Percentiles rank a stretch among this genome's conserved stretches.
phyloP scores from a whole-genome alignment of 1,284 basidiomycete species.

The Melanopsichium pennsylvanicum region DNA sequence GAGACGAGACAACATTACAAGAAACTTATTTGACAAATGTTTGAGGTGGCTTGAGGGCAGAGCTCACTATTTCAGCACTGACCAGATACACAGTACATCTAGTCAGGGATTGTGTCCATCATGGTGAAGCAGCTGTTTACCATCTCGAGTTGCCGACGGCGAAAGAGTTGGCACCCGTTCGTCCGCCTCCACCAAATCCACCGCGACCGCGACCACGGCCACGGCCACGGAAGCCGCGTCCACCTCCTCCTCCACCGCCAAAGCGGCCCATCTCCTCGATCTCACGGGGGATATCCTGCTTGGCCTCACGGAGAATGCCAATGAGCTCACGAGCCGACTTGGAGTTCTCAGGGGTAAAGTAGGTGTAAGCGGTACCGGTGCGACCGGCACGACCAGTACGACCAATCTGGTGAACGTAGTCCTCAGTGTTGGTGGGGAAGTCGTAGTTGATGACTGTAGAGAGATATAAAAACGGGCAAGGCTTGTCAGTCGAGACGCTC shows the following conservation, averaged over 20 bases:
- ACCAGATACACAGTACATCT: too few species aligned
- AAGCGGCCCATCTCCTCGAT: slow-evolving; percentile 91
- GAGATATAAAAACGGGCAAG: too few species aligned
- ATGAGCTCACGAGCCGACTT: slow-evolving; percentile 92
- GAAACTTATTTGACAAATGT: too few species aligned
- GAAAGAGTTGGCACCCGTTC: slow-evolving; percentile 59
- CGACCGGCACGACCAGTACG: slow-evolving; percentile 74
- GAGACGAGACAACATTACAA: slow-evolving; percentile 7
- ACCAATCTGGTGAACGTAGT: slow-evolving; percentile 92
- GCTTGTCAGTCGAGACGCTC: too few species aligned
- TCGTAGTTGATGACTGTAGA: slow-evolving; percentile 76
- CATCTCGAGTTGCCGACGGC: slow-evolving; percentile 53
- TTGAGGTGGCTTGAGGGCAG: slow-evolving; percentile 1
- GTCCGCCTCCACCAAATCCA: slow-evolving; percentile 45
- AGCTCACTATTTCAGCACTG: too few species aligned
- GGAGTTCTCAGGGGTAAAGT: slow-evolving; percentile 84
- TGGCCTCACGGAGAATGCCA: slow-evolving; percentile 86
- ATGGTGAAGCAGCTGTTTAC: too few species aligned
- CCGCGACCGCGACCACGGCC: slow-evolving; percentile 53
- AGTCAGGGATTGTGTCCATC: too few species aligned
- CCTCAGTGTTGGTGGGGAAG: slow-evolving; percentile 95
- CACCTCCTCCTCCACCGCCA: slow-evolving; percentile 68
- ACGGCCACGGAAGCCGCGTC: slow-evolving; percentile 50
- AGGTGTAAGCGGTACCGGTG: slow-evolving; percentile 91
- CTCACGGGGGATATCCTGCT: slow-evolving; percentile 84